Base-by-base conservation (phyloP, 2,329 filamentous ascomycete genomes). In the Sphaceloma murrayae region DNA sequence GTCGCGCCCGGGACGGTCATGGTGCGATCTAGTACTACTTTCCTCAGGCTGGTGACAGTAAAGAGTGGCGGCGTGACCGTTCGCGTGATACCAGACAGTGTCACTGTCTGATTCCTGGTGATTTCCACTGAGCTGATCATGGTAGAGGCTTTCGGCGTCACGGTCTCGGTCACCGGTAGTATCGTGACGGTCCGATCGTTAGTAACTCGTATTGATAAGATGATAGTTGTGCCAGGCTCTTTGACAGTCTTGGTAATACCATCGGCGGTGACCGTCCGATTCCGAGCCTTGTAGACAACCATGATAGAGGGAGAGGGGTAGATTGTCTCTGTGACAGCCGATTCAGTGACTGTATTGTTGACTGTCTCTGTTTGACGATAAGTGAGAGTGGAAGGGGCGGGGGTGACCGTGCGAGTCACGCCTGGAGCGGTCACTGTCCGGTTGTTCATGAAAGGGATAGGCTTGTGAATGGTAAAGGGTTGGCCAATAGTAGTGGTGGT, bases 361-460 rank as follows among this genome's bases (percentile, higher is more conserved):
- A 11, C 30, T 11, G 24, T 42, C 14, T 24, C 38, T 16, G 19
- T 42, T 7, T 9, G 8, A 9, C 8, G 10, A 6, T 16, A 27
- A 7, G 24, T 27, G 24, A 39, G 24, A 13, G 22, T 32, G 6
- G 40, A 44, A 14, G 40, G 30, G 10, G 18, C 40, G 8, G 40
- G 34, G n/a, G 34, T 44, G 18, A 44, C 30, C n/a, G 31, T 45
- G 7, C 31, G 22, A 29, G 42, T 45, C 7, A 36, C 32, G 9
- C n/a, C 18, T 13, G 42, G 22, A n/a, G 31, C 31, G 13, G 13
- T 16, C 9, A 45, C 22, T 5, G 42, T 45, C 31, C 16, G 22
- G 24, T 40, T 40, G 14, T 34, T 9, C 8, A 17, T 29, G 11
- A 45, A 13, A 4, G 42, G 31, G 8, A 44, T 33, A 13, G 42